phyloP scores from a whole-genome alignment of 164 flowering plant species.

The Magnolia officinalis region DNA sequence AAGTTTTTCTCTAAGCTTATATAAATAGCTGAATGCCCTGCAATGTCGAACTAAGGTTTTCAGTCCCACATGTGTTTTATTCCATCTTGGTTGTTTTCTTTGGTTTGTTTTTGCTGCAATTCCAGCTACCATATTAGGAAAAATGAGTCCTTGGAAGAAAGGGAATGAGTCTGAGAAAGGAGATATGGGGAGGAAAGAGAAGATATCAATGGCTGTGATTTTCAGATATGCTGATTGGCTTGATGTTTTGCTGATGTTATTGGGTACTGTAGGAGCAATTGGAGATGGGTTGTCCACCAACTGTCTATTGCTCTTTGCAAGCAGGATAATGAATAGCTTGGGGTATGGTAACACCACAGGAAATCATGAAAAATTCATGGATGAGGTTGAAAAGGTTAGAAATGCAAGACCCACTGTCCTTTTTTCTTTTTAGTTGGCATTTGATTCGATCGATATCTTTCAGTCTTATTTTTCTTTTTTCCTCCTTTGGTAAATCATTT shows the following conservation, averaged over 20 bases:
- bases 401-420: background rate
- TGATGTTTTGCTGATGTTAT: conserved; percentile 67
- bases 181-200: conserved; percentile 17
- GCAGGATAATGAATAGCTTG: conserved; percentile 75
- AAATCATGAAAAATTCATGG: conserved; percentile 56
- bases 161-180: conserved; percentile 10
- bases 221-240: conserved; percentile 82
- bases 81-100: background rate
- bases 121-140: background rate
- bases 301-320: conserved; percentile 60
- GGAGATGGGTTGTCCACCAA: conserved; percentile 95
- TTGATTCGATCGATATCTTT: background rate
- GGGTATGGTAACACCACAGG: conserved; percentile 49
- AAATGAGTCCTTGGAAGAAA: conserved; percentile 23
- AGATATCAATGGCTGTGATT: conserved; percentile 31
- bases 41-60: background rate
- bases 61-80: background rate
- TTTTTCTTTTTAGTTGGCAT: background rate
- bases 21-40: background rate
- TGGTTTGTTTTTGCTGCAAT: background rate
- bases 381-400: conserved; percentile 70
- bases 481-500: background rate
- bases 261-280: conserved; percentile 83
- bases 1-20: background rate
- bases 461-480: background rate